A percentile compares a stretch with the other conserved stretches of the same genome.
Evolutionary conservation across 805 yeast genomes (phyloP).

Genomic region (Barnettozyma botsteinii): DNA sequence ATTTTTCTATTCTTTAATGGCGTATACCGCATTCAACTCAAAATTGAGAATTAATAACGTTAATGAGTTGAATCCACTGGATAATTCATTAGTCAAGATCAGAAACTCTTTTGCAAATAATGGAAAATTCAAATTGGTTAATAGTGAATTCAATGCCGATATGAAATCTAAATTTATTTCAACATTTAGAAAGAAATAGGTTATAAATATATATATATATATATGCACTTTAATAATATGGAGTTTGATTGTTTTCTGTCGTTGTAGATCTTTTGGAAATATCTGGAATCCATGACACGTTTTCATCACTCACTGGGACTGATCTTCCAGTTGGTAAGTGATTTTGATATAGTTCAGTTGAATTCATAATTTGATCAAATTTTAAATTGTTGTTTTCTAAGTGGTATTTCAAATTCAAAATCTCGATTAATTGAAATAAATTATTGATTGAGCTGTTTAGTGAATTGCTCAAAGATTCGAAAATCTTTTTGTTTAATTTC

Average conservation of each 20-base stretch:
- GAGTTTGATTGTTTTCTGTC: neutral
- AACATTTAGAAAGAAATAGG: slow-evolving; percentile 22
- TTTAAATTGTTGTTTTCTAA: slow-evolving; percentile 34
- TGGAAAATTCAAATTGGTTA: slow-evolving; percentile 46
- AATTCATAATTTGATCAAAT: slow-evolving; percentile 16
- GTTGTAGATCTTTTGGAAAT: neutral
- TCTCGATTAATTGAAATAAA: slow-evolving; percentile 37
- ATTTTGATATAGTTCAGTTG: slow-evolving; percentile 13
- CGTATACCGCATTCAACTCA: slow-evolving; percentile 19
- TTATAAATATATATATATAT: too few species aligned
- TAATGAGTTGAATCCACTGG: slow-evolving; percentile 19
- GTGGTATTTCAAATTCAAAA: slow-evolving; percentile 35
- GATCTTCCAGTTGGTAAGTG: slow-evolving; percentile 23
- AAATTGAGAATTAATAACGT: slow-evolving; percentile 23
- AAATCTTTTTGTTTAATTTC: slow-evolving; percentile 7
- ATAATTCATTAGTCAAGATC: slow-evolving; percentile 22
- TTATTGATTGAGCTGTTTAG: slow-evolving; percentile 31
- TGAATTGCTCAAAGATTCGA: slow-evolving; percentile 3
- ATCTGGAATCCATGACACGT: slow-evolving; percentile 16
- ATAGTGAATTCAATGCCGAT: slow-evolving; percentile 35
- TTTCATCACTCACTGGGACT: slow-evolving; percentile 17
- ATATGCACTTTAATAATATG: neutral
- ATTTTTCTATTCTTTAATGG: slow-evolving; percentile 19
- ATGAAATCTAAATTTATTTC: slow-evolving; percentile 41
- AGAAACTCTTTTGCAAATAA: slow-evolving; percentile 33